Percentiles rank a stretch among this genome's conserved stretches.
These are phyloP conservation scores for Metarhizium anisopliae DNA, from an alignment of 2,329 filamentous ascomycete genomes.

Conservation along the genomic window DNA sequence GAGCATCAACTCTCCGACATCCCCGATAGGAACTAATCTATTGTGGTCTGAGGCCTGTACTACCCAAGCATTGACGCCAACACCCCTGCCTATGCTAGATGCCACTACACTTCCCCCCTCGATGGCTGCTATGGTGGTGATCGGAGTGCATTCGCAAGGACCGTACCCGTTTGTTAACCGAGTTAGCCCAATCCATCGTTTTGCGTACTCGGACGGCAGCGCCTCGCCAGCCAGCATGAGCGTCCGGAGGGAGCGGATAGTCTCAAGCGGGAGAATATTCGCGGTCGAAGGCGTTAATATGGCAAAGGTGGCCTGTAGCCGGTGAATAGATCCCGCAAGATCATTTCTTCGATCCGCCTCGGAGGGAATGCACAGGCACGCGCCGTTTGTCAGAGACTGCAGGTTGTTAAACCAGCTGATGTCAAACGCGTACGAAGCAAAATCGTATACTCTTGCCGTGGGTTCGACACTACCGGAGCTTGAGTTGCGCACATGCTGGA, in stretches of 20 bases:
- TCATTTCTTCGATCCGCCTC: conserved; percentile 4
- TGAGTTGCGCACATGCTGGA: not conserved
- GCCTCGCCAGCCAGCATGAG: conserved; percentile 11
- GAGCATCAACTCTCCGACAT: conserved; percentile 19
- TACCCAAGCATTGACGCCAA: conserved; percentile 16
- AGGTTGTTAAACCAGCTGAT: conserved; percentile 11
- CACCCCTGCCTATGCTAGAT: not conserved
- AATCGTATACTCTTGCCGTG: not conserved
- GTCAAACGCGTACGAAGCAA: conserved; percentile 10
- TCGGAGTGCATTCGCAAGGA: conserved; percentile 11
- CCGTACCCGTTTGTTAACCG: conserved; percentile 11
- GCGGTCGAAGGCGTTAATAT: conserved; percentile 7
- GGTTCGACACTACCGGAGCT: not conserved
- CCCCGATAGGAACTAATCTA: conserved; percentile 19
- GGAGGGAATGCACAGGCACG: conserved; percentile 11
- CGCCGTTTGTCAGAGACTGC: conserved; percentile 9
- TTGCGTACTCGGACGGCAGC: not conserved
- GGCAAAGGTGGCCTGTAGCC: not conserved
- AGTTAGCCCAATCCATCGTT: conserved; percentile 1
- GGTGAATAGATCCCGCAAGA: not conserved
- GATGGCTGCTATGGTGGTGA: conserved; percentile 4
- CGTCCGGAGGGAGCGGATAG: not conserved
- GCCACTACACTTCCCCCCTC: not conserved
- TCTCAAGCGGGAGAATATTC: conserved; percentile 10
- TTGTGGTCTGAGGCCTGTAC: conserved; percentile 15